Evolutionary conservation across 495 filamentous ascomycete species (phyloP).

Genomic region (Jackrogersella minutella): DNA sequence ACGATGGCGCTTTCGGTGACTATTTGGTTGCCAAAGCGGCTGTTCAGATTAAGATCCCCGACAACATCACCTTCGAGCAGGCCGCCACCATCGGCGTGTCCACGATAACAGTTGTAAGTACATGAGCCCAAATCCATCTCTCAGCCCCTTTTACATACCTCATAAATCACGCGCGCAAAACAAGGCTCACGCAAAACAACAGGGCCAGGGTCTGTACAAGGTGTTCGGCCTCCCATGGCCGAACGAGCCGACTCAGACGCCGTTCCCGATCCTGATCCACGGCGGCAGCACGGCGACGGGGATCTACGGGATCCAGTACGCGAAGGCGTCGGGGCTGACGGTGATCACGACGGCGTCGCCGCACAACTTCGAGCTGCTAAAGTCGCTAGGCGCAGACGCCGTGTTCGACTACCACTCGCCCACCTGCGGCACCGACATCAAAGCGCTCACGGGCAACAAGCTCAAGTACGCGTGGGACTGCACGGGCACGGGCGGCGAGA

Average conservation of each 20-base stretch:
- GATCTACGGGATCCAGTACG: conserved; percentile 56
- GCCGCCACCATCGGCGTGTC: conserved; percentile 59
- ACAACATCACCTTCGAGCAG: conserved; percentile 51
- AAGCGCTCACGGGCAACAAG: conserved; percentile 37
- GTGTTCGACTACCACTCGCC: conserved; percentile 58
- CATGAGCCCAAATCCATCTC: too few relatives aligned
- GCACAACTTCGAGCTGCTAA: conserved; percentile 52
- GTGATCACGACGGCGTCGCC: conserved; percentile 56
- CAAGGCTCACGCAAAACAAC: not conserved
- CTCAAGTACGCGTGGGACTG: conserved; percentile 49
- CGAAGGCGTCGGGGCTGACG: conserved; percentile 54
- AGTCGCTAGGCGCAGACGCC: conserved; percentile 51
- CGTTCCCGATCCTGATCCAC: conserved; percentile 55
- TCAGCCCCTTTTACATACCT: not conserved
- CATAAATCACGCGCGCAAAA: not conserved
- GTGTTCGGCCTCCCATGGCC: conserved; percentile 49
- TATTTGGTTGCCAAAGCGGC: conserved; percentile 43
- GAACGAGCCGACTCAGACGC: conserved; percentile 36
- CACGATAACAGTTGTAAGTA: conserved; percentile 54
- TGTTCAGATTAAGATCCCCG: conserved; percentile 45
- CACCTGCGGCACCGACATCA: conserved; percentile 47
- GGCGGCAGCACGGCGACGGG: conserved; percentile 61
- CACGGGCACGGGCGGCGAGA: conserved; percentile 26
- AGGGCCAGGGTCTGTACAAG: conserved; percentile 58
- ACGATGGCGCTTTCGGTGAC: conserved; percentile 52